Conservation (phyloP, 192 early-diverging fungal species). For the Podila epigama region DNA sequence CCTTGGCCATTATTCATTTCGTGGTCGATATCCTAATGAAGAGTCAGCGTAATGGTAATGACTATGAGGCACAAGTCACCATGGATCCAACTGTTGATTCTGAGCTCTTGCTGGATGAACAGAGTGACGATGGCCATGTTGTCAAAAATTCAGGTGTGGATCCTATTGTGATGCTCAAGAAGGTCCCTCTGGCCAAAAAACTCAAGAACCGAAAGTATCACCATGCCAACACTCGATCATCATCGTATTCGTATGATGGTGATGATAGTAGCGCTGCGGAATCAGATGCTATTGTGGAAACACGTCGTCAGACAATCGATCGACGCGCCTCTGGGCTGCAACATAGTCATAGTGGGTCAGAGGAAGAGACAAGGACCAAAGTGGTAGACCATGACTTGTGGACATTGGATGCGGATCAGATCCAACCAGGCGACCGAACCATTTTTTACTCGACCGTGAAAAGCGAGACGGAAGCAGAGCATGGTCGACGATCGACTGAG, state of each 20-base stretch:
- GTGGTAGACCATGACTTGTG: too few relatives aligned
- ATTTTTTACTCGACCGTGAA: conserved; percentile 19
- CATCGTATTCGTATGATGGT: conserved; percentile 26
- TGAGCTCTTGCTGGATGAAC: conserved; percentile 1
- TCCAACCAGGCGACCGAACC: too few relatives aligned
- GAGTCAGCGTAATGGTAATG: conserved; percentile 52
- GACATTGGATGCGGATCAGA: too few relatives aligned
- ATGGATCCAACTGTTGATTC: too few relatives aligned
- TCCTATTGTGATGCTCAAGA: conserved; percentile 18
- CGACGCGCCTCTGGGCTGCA: conserved; percentile 2
- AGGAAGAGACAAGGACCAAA: too few relatives aligned
- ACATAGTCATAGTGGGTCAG: too few relatives aligned
- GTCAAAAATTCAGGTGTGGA: conserved; percentile 2
- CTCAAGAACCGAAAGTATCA: conserved; percentile 17
- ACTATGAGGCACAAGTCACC: too few relatives aligned
- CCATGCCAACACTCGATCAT: conserved; percentile 1
- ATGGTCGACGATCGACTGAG: conserved; percentile 43
- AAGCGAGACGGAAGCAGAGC: conserved; percentile 38
- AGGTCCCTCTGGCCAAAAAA: conserved; percentile 11
- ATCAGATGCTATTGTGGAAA: conserved; percentile 12
- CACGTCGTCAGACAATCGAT: conserved; percentile 3
- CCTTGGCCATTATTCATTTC: conserved; percentile 48
- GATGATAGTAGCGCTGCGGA: conserved; percentile 43
- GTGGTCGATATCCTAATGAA: conserved; percentile 53
- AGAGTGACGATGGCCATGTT: not conserved